phyloP scores from a whole-genome alignment of 768 basidiomycete species.

The Mrakia gelida region DNA sequence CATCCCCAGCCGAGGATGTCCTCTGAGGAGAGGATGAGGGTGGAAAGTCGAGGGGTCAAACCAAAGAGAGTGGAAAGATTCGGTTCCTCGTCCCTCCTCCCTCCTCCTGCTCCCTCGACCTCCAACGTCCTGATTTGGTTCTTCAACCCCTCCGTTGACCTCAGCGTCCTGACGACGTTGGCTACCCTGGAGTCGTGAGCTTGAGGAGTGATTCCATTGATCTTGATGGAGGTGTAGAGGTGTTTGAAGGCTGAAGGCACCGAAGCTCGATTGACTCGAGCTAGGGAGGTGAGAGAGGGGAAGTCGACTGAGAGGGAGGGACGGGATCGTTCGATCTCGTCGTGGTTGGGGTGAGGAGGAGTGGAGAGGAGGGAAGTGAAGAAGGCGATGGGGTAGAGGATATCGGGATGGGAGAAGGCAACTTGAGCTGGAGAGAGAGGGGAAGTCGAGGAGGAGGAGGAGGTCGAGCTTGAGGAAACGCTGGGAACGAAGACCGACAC shows the following conservation, averaged over 20 bases:
- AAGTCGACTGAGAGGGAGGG: background rate
- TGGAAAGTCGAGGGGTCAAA: background rate
- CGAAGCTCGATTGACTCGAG: background rate
- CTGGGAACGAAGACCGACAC: slow-evolving; percentile 1
- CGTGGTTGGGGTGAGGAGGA: background rate
- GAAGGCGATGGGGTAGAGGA: slow-evolving; percentile 7
- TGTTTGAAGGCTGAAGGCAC: slow-evolving; percentile 4
- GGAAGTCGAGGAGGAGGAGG: background rate
- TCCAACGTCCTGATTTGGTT: background rate
- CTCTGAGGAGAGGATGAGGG: background rate
- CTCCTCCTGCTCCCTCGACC: background rate
- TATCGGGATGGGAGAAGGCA: background rate
- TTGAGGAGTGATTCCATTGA: background rate
- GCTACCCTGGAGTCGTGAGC: background rate
- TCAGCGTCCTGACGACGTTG: slow-evolving; percentile 2
- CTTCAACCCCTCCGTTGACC: background rate
- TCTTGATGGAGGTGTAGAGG: background rate
- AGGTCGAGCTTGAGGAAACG: background rate
- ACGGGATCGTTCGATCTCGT: slow-evolving; percentile 3
- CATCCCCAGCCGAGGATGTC: slow-evolving; percentile 16
- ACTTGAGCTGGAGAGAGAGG: background rate
- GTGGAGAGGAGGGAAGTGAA: background rate
- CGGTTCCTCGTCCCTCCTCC: background rate
- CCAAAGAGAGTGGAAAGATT: background rate
- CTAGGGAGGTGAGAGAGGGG: background rate